Evolutionary conservation across 352 stramenopile species (phyloP).

Genomic region (Pythium chondricola): DNA sequence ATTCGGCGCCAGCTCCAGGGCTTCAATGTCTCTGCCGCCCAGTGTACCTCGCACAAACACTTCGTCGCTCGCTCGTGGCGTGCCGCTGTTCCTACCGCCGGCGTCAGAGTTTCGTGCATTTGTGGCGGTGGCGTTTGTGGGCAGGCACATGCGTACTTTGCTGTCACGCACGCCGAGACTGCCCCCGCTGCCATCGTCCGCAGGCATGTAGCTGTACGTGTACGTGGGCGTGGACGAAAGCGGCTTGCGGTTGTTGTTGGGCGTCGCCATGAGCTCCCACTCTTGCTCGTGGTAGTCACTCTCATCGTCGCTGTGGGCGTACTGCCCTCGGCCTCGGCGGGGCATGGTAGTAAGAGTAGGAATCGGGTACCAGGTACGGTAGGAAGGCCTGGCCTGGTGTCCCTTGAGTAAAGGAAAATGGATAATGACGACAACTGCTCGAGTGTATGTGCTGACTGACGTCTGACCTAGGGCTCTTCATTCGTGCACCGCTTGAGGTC

Average conservation of each 20-base stretch:
- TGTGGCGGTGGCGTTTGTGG: background rate
- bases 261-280: conserved; percentile 6
- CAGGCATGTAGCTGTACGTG: conserved; percentile 14
- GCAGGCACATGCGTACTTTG: background rate
- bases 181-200: background rate
- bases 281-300: conserved; percentile 6
- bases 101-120: conserved; percentile 4
- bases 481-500: too few relatives aligned
- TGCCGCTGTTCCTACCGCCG: background rate
- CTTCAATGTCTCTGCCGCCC: conserved; percentile 44
- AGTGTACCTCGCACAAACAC: conserved; percentile 42
- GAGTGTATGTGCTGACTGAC: too few relatives aligned
- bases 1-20: conserved; percentile 8
- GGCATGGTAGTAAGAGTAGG: too few relatives aligned
- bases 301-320: conserved; percentile 1
- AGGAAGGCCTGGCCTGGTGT: too few relatives aligned
- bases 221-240: conserved; percentile 7
- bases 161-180: conserved; percentile 1
- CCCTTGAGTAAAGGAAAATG: too few relatives aligned
- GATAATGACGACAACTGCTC: too few relatives aligned
- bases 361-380: too few relatives aligned
- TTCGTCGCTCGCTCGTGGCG: conserved; percentile 5
- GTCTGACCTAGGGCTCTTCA: too few relatives aligned
- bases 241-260: background rate
- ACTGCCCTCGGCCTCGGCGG: conserved; percentile 9